Percentiles rank a stretch among this genome's conserved stretches.
Evolutionary conservation across 495 filamentous ascomycete genomes (phyloP).

Genomic region (Trichoderma erinaceum): DNA sequence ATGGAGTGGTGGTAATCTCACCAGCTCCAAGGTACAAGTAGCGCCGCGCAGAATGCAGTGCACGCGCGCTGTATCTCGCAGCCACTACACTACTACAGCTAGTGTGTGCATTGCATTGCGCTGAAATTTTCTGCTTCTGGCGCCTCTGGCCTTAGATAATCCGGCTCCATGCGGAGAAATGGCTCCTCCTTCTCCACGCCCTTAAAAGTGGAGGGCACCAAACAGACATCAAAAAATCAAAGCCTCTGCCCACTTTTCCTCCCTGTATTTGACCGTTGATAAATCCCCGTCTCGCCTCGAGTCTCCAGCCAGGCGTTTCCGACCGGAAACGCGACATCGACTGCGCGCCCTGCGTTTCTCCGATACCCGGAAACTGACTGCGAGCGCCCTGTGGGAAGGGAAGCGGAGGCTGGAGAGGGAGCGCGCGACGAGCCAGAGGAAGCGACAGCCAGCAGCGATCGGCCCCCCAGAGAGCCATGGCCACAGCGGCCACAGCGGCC

Average conservation of each 20-base stretch:
- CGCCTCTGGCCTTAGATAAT: background rate
- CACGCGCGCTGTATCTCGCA: too few species aligned
- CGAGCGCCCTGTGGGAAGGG: background rate
- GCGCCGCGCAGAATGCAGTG: too few species aligned
- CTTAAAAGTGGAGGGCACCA: conserved; percentile 6
- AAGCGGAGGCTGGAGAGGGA: background rate
- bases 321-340: background rate
- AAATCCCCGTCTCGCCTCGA: conserved; percentile 13
- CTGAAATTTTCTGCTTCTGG: background rate
- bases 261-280: conserved; percentile 14
- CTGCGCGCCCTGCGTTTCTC: conserved; percentile 4
- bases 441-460: background rate
- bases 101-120: background rate
- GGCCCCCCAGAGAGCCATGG: conserved; percentile 5
- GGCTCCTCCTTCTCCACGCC: background rate
- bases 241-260: conserved; percentile 14
- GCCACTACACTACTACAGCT: background rate
- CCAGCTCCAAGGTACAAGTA: too few species aligned
- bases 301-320: conserved; percentile 11
- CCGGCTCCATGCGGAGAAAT: conserved; percentile 6
- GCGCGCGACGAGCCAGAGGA: background rate
- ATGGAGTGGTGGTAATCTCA: background rate
- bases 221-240: conserved; percentile 2
- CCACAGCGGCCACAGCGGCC: background rate
- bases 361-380: background rate